phyloP scores from a whole-genome alignment of 2,329 filamentous ascomycete genomes.

The Alternaria atra region DNA sequence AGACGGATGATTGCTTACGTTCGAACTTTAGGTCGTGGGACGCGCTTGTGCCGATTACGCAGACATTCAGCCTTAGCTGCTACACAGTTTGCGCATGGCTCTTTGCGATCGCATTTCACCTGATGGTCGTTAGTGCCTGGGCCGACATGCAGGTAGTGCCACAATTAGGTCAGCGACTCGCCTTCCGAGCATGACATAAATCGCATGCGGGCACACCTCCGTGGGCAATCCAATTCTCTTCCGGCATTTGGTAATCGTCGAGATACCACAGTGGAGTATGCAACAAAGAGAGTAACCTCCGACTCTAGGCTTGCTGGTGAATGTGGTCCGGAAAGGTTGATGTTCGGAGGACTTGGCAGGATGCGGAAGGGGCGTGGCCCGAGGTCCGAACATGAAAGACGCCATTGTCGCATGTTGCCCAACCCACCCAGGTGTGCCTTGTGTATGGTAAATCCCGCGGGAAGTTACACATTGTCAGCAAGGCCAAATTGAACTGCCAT shows the following conservation, averaged over 20 bases:
- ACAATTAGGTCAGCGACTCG: neutral
- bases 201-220: constrained; percentile 46
- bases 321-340: constrained; percentile 9
- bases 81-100: constrained; percentile 45
- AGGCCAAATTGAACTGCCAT: neutral
- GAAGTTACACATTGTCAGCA: neutral
- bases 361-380: constrained; percentile 1
- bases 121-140: constrained; percentile 15
- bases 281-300: neutral
- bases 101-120: constrained; percentile 49
- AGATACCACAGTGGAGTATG: neutral
- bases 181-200: constrained; percentile 36
- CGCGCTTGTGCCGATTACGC: constrained; percentile 42
- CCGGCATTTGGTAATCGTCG: constrained; percentile 31
- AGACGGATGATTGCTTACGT: constrained; percentile 27
- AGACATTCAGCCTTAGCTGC: constrained; percentile 39
- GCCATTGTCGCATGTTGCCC: constrained; percentile 2
- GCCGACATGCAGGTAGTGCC: neutral
- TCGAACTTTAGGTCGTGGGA: constrained; percentile 35
- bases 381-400: constrained; percentile 8
- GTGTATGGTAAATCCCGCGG: neutral
- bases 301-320: neutral
- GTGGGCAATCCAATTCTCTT: constrained; percentile 44
- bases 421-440: neutral
- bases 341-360: constrained; percentile 15